Evolutionary conservation across 2,329 filamentous ascomycete genomes (phyloP), one percentile per base, ranked within the genome.

Genomic region (Colletotrichum sp.): DNA sequence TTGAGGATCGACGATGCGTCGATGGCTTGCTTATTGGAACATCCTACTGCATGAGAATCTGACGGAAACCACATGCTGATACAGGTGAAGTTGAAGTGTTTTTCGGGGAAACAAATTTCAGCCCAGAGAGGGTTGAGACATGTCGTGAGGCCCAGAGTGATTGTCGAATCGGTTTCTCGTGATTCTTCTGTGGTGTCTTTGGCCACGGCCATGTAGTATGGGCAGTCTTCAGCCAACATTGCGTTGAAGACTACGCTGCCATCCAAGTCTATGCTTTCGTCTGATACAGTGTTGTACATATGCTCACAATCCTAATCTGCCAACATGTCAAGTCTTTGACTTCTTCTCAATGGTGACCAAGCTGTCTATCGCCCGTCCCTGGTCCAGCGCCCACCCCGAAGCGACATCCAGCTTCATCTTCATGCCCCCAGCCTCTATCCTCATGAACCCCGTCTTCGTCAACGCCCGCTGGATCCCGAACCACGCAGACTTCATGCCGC

Each of bases 381-480:
- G 86, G 55, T 93, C 92, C 65, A 92, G 85, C 26, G 89, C 89
- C 85, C 90, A 92, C 1, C 90, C 91, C 52, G 87, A 87, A 4
- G 85, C 86, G 18, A 92, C 85, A 78, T 93, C 92, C 26, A 93
- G 81, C 84, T 92, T 93, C 81, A 90, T 92, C 68, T 84, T 82
- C 39, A 84, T 81, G 21, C 85, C 88, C 13, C 88, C 84, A 16
- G 92, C 84, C 68, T 81, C 82, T 66, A 93, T 84, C 72, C 86
- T 85, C 52, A 88, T 86, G 76, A 91, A 92, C 1, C 91, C 92
- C 72, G 90, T 90, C 70, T 90, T 87, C 18, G 88, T 90, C 81
- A 92, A 87, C 3, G 90, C 88, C 64, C 90, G 85, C 74, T 85
- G 86, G 26, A 91, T 83, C 9, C 87, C 88, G 8, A 79, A 72